phyloP scores from a whole-genome alignment of 2,329 filamentous ascomycete species.

The Nigrograna mackinnonii region DNA sequence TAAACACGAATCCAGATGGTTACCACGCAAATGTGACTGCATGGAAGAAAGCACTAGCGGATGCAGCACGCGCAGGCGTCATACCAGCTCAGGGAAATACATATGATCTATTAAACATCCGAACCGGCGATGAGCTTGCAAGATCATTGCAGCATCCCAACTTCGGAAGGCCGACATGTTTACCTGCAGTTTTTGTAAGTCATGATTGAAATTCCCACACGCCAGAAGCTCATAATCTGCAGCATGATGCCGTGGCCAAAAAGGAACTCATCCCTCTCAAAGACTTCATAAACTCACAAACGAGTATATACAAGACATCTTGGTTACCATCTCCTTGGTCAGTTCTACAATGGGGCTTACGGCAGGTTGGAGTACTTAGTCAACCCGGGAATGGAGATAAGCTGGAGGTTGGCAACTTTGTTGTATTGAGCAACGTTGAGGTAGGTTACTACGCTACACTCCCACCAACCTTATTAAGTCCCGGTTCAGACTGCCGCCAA shows the following conservation, averaged over 20 bases:
- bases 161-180: conserved; percentile 78
- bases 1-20: conserved; percentile 79
- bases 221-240: too few species aligned
- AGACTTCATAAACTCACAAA: conserved; percentile 66
- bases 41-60: conserved; percentile 76
- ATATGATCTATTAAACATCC: conserved; percentile 55
- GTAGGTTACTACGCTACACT: too few species aligned
- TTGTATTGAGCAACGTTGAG: conserved; percentile 68
- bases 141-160: conserved; percentile 74
- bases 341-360: conserved; percentile 75
- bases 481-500: conserved; percentile 39
- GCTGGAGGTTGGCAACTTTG: conserved; percentile 65
- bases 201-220: too few species aligned
- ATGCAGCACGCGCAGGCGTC: conserved; percentile 67
- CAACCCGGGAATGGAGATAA: conserved; percentile 54
- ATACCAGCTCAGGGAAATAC: conserved; percentile 47
- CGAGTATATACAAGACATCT: conserved; percentile 72
- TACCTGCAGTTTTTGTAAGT: conserved; percentile 73
- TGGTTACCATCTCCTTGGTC: conserved; percentile 73
- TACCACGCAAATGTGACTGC: conserved; percentile 79
- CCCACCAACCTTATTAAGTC: too few species aligned
- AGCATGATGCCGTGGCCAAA: conserved; percentile 70
- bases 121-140: conserved; percentile 65
- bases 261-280: conserved; percentile 71
- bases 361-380: conserved; percentile 67